A percentile compares a stretch with the other conserved stretches of the same genome.
Conservation (phyloP, 208 protist genomes). For the Acanthamoeba healyi region DNA sequence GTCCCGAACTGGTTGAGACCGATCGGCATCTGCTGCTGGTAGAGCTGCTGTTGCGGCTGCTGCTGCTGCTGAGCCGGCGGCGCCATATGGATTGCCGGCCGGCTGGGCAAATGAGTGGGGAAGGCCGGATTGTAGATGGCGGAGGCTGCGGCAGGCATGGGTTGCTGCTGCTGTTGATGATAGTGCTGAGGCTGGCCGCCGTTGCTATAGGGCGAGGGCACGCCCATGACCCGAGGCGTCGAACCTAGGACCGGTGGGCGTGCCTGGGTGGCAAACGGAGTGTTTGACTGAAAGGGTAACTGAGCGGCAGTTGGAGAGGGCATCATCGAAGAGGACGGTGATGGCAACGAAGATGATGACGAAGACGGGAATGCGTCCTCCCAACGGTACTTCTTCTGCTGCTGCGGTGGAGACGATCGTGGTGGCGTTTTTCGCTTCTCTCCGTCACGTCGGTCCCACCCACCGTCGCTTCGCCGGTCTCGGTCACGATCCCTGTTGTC, state of each 20-base stretch:
- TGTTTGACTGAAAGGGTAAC: not conserved
- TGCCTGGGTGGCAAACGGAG: no score
- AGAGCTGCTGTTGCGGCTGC: not conserved
- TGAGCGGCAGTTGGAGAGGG: not conserved
- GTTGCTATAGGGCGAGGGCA: no score
- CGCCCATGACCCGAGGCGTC: no score
- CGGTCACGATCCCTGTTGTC: not conserved
- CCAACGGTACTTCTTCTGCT: constrained; percentile 18
- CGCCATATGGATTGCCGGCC: not conserved
- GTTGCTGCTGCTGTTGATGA: not conserved
- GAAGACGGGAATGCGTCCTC: constrained; percentile 53
- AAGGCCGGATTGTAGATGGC: constrained; percentile 1
- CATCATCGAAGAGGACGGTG: not conserved
- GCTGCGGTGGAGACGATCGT: not conserved
- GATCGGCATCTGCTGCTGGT: not conserved
- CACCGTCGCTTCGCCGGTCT: not conserved
- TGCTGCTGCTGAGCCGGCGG: not conserved
- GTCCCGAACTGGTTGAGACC: no score
- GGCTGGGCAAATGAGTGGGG: no score
- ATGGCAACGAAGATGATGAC: not conserved
- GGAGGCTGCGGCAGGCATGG: not conserved
- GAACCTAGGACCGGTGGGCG: no score
- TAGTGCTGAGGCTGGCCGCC: not conserved
- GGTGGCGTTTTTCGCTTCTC: constrained; percentile 47
- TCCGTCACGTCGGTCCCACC: not conserved